Evolutionary conservation across 2,329 filamentous ascomycete genomes (phyloP).

Genomic region (Calonectria crousiana): DNA sequence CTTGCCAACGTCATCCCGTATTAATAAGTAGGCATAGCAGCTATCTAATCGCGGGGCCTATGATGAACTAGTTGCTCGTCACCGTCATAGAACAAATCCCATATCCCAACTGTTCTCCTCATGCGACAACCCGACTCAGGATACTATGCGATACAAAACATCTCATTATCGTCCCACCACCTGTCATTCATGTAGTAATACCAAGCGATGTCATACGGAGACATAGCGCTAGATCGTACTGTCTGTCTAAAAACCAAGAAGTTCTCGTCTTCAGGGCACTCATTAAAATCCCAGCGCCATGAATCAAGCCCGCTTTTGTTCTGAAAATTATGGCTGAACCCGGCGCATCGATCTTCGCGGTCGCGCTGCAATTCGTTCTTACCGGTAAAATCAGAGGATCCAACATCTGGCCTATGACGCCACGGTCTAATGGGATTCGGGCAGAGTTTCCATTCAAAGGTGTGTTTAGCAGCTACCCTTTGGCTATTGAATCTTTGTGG

Average conservation of each 20-base stretch:
- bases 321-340: neutral
- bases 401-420: neutral
- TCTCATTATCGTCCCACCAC: too few species aligned
- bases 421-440: neutral
- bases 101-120: too few species aligned
- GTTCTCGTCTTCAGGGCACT: neutral
- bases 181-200: neutral
- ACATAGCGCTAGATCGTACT: neutral
- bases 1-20: too few species aligned
- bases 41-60: too few species aligned
- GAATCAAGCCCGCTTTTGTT: too few species aligned
- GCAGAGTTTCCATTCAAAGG: conserved; percentile 18
- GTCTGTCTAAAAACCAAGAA: conserved; percentile 9
- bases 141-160: too few species aligned
- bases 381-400: neutral
- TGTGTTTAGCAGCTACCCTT: neutral
- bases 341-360: conserved; percentile 8
- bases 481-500: too few species aligned
- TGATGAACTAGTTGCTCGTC: too few species aligned
- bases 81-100: too few species aligned
- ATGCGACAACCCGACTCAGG: too few species aligned
- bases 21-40: too few species aligned
- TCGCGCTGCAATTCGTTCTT: neutral
- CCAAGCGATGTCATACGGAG: neutral
- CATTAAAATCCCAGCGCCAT: neutral